Evolutionary conservation across 2,329 filamentous ascomycete genomes (phyloP), one percentile per base, ranked within the genome.

Genomic region (Pyrenophora tritici-repentis): DNA sequence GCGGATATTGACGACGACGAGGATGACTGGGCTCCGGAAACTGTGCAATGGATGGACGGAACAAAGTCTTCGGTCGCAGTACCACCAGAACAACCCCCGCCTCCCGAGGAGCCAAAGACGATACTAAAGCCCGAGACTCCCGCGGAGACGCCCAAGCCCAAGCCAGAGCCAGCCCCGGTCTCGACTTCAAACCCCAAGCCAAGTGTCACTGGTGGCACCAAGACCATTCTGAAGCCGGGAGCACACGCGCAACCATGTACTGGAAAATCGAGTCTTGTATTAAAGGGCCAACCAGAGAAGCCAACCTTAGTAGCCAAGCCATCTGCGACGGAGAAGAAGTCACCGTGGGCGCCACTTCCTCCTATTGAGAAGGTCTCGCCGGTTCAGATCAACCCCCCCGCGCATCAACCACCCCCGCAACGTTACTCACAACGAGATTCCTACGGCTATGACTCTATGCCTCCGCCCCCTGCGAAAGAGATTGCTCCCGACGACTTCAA

Each of bases 401-500:
- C 53, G 12, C 70, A 79, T 39, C 74, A 78, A 47, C 73, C 73
- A 35, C 73, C 70, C n/a, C 55, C 52, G 37, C 67, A 76, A 61
- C 81, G 84, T 22, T 79, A 79, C 55, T 74, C 80, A 50, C 74
- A 78, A 17, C 81, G 79, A 64, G 86, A 90, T 58, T 71, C 78
- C 9, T 79, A 83, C 47, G 76, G 79, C 5, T 78, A 81, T 50
- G 86, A 86, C 55, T 77, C 77, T 45, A 77, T 79, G 59, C 77
- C 78, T 14, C 79, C 79, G 42, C 80, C 71, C 12, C 78, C 79
- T 18, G 82, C 88, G 0, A 90, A 91, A 67, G 92, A 97, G 70
- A 96, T 97, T 57, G 90, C 91, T 5, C 89, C 92, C 0, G 94
- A 97, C 72, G 93, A 96, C 60, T 97, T 97, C 67, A 95, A 88